Conservation (phyloP, 2,329 filamentous ascomycete genomes). For the Colletotrichum sp. region DNA sequence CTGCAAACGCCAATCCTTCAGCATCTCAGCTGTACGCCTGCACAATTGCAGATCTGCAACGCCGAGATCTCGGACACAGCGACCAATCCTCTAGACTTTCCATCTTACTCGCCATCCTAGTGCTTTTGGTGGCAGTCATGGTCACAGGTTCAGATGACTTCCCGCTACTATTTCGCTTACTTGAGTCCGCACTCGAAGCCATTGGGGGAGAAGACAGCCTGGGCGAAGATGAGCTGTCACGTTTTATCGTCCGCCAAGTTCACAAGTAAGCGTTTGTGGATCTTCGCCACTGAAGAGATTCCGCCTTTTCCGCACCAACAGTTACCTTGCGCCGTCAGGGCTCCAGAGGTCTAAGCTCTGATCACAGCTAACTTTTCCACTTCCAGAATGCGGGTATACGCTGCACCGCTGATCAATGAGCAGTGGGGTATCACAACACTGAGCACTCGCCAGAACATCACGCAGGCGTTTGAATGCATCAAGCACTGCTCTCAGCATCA, state of each 20-base stretch:
- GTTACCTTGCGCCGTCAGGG: neutral
- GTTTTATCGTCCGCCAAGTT: neutral
- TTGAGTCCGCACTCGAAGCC: slow-evolving; percentile 28
- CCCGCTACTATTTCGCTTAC: slow-evolving; percentile 25
- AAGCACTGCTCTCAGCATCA: neutral
- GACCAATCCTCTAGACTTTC: neutral
- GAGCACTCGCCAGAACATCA: neutral
- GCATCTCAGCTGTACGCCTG: neutral
- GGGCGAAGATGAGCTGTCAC: slow-evolving; percentile 11
- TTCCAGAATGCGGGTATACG: slow-evolving; percentile 1
- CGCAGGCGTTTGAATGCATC: neutral
- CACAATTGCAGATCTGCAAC: neutral
- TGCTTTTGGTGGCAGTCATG: slow-evolving; percentile 25
- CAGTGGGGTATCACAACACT: neutral
- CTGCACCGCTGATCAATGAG: neutral
- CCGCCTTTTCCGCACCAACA: neutral
- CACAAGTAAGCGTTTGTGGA: neutral
- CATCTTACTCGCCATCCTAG: slow-evolving; percentile 24
- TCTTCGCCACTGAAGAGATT: neutral
- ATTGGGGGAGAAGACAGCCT: slow-evolving; percentile 26
- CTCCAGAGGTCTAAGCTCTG: neutral
- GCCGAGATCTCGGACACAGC: neutral
- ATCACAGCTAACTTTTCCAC: neutral
- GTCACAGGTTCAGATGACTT: slow-evolving; percentile 31
- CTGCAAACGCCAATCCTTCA: too few relatives aligned